phyloP scores from a whole-genome alignment of 495 filamentous ascomycete genomes.

The Talaromyces liani region DNA sequence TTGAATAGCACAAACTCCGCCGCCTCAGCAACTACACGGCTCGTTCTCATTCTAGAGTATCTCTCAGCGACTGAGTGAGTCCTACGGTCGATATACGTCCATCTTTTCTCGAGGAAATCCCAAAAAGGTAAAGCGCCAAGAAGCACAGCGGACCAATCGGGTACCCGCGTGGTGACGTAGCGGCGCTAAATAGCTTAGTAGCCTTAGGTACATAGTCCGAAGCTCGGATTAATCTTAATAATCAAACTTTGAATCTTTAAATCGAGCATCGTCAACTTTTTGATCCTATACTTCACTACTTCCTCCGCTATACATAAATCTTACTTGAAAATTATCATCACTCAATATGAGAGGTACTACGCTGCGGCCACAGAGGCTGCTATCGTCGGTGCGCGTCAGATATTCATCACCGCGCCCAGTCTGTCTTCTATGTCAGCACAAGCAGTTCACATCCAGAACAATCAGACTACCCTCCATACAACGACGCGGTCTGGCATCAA shows the following conservation, averaged over 20 bases:
- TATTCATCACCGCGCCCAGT: not conserved
- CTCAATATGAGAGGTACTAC: not conserved
- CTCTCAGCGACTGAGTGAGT: not conserved
- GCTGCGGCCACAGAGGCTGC: slow-evolving; percentile 1
- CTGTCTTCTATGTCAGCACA: slow-evolving; percentile 5
- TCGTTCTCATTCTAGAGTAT: not conserved
- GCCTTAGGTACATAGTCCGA: not conserved
- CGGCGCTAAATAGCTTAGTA: not conserved
- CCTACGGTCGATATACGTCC: not conserved
- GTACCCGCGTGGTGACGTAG: not conserved
- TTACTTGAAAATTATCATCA: not conserved
- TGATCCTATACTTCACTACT: not conserved
- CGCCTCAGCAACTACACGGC: not conserved
- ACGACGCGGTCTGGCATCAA: not conserved
- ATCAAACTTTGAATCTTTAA: not conserved
- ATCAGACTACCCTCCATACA: not conserved
- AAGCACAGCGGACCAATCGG: not conserved
- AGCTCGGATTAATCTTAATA: not conserved
- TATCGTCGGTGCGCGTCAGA: not conserved
- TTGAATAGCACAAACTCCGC: not conserved
- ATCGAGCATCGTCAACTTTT: not conserved
- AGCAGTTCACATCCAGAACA: not conserved
- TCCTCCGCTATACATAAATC: no score
- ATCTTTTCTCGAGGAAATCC: not conserved
- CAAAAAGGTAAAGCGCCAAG: not conserved